Percentiles rank a stretch among this genome's conserved stretches.
phyloP scores from a whole-genome alignment of 2,329 filamentous ascomycete species.

The Fusarium sororula region DNA sequence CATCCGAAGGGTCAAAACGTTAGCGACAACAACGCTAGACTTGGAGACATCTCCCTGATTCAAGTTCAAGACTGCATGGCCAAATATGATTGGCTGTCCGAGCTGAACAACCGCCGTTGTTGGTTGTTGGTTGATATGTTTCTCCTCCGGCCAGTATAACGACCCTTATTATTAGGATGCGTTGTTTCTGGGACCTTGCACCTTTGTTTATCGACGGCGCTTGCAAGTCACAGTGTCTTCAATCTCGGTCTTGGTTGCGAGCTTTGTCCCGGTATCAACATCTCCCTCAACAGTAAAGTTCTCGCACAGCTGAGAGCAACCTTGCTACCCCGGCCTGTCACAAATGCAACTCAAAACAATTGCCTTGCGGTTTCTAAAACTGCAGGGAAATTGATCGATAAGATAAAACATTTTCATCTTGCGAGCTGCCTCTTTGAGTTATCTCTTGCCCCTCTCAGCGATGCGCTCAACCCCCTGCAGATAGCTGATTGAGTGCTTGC shows the following conservation, averaged over 20 bases:
- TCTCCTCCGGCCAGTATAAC: not conserved
- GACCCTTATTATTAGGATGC: not conserved
- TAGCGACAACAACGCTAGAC: not conserved
- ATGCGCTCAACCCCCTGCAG: slow-evolving; percentile 18
- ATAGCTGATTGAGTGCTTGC: slow-evolving; percentile 24
- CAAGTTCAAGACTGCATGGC: not conserved
- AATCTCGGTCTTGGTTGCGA: not conserved
- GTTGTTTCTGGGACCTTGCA: not conserved
- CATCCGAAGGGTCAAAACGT: too few relatives aligned
- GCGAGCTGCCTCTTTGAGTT: not conserved
- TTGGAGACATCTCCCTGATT: not conserved
- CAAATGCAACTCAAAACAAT: not conserved
- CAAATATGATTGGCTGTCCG: not conserved
- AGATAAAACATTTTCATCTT: not conserved
- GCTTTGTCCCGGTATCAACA: not conserved
- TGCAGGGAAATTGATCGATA: not conserved
- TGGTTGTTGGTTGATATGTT: slow-evolving; percentile 16
- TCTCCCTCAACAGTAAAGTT: not conserved
- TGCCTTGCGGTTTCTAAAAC: not conserved
- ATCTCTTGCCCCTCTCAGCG: not conserved
- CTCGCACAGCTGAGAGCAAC: not conserved
- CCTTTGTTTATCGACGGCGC: not conserved
- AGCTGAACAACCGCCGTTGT: not conserved
- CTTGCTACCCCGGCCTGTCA: not conserved
- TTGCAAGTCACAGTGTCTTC: not conserved